Percentiles rank a stretch among this genome's conserved stretches.
phyloP scores from a whole-genome alignment of 306 rosid species.

The Geum urbanum region DNA sequence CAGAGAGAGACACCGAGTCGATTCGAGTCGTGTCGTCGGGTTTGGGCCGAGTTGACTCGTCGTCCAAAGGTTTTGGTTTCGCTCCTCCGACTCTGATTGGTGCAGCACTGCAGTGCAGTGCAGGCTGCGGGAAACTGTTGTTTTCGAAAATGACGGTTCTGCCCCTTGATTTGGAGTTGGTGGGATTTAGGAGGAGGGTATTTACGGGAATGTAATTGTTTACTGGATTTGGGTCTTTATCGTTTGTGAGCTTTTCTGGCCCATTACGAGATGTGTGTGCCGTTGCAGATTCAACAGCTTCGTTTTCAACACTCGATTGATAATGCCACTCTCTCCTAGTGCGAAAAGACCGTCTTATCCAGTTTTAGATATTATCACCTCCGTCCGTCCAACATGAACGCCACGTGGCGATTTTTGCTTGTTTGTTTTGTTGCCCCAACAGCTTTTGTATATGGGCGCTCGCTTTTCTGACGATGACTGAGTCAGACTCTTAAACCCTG shows the following conservation, averaged over 20 bases:
- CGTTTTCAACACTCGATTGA: background rate
- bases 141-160: background rate
- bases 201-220: background rate
- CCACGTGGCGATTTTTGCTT: background rate
- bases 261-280: background rate
- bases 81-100: background rate
- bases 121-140: background rate
- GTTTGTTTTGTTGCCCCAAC: background rate
- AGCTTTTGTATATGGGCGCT: too few species aligned
- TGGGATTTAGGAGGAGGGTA: background rate
- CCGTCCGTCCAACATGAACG: too few species aligned
- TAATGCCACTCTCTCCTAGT: background rate
- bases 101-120: background rate
- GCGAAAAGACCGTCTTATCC: constrained; percentile 8
- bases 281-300: background rate
- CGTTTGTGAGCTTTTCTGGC: constrained; percentile 4
- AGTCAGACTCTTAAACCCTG: constrained; percentile 16
- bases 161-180: background rate
- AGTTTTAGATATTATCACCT: too few species aligned
- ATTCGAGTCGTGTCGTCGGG: background rate
- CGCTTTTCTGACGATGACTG: background rate
- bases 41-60: constrained; percentile 23
- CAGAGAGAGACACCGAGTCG: background rate
- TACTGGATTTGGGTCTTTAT: background rate
- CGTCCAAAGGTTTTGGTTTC: background rate